Percentiles rank a stretch among this genome's conserved stretches.
phyloP scores from a whole-genome alignment of 75 land plant genomes.

The Cunninghamia lanceolata region DNA sequence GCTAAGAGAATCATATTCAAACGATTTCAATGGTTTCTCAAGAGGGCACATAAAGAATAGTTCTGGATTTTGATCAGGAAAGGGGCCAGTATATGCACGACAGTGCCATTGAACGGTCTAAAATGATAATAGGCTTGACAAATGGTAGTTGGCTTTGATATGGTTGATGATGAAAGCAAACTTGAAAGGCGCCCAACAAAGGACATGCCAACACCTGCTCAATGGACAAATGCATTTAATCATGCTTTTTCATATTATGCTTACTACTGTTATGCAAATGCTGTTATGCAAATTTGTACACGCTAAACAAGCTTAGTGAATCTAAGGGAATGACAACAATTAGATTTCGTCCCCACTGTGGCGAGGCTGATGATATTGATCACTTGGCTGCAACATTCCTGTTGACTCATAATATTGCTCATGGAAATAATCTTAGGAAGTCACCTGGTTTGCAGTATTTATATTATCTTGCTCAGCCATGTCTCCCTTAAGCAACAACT shows the following conservation, averaged over 20 bases:
- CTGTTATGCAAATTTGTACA: conserved; percentile 49
- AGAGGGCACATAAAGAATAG: conserved; percentile 13
- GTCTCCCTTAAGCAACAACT: conserved; percentile 60
- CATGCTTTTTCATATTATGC: conserved; percentile 59
- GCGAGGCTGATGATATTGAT: conserved; percentile 59
- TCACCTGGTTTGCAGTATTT: conserved; percentile 55
- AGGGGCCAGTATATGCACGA: neutral
- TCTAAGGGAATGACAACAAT: conserved; percentile 44
- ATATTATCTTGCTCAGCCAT: conserved; percentile 49
- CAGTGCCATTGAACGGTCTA: neutral
- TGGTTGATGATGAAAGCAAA: conserved; percentile 67
- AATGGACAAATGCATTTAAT: conserved; percentile 45
- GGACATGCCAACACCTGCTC: conserved; percentile 49
- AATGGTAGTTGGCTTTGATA: conserved; percentile 54
- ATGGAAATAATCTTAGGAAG: conserved; percentile 56
- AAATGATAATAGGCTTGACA: neutral
- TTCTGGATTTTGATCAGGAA: neutral
- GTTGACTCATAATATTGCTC: conserved; percentile 48
- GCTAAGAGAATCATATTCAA: neutral
- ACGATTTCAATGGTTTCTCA: neutral
- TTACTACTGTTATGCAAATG: conserved; percentile 29
- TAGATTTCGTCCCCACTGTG: conserved; percentile 52
- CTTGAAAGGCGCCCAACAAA: conserved; percentile 56
- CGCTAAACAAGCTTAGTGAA: conserved; percentile 52
- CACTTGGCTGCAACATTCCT: conserved; percentile 55